These are phyloP conservation scores for Verticillium alfalfae DNA, from an alignment of 2,329 filamentous ascomycete species.

Conservation along the genomic window DNA sequence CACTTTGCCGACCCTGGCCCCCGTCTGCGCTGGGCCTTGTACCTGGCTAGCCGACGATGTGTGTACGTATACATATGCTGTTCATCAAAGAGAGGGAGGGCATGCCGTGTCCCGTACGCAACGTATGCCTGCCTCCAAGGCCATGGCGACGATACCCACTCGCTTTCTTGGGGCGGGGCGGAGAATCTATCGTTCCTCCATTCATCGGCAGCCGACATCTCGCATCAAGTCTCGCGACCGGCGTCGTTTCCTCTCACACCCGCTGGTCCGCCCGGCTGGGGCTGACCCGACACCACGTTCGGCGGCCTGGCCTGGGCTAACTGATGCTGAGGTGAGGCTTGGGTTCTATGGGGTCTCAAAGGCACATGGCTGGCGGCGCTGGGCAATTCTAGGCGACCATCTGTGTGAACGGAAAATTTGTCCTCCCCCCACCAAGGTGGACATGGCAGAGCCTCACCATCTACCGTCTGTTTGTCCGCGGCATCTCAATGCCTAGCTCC, in stretches of 20 bases:
- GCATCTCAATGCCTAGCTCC: neutral
- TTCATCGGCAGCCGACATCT: neutral
- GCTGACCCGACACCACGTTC: neutral
- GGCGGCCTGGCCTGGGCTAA: neutral
- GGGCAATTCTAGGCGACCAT: too few species aligned
- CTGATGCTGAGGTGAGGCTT: too few species aligned
- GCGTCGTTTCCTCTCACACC: neutral
- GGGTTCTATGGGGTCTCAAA: too few species aligned
- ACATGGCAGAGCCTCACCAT: neutral
- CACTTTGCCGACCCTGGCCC: neutral
- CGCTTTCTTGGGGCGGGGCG: neutral
- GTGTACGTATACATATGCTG: neutral
- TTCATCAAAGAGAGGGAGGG: neutral
- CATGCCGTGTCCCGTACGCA: neutral
- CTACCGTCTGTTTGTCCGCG: neutral
- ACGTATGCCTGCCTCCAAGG: neutral
- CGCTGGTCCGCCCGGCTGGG: neutral
- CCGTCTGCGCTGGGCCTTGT: neutral
- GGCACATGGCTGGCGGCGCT: neutral
- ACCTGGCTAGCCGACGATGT: neutral
- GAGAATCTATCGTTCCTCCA: slow-evolving; percentile 3
- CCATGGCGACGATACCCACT: neutral
- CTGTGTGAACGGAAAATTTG: neutral
- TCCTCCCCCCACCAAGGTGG: neutral
- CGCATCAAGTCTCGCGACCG: neutral